Evolutionary conservation across 805 yeast genomes (phyloP).

Genomic region (Metschnikowia kofuensis): DNA sequence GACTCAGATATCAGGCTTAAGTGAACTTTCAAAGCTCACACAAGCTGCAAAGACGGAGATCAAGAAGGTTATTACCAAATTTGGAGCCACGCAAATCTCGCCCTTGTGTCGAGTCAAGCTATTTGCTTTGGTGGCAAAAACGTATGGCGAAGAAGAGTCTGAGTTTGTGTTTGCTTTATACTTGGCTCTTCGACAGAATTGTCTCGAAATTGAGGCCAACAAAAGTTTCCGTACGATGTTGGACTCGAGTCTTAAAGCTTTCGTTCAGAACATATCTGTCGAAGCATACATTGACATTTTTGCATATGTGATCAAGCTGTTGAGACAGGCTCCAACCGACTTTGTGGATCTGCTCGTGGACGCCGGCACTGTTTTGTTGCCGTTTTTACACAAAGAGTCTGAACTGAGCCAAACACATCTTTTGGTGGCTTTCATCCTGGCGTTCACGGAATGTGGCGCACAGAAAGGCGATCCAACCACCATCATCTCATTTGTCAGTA

Average conservation of each 20-base stretch:
- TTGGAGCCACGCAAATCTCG: constrained; percentile 6
- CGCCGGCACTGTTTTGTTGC: constrained; percentile 19
- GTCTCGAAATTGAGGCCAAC: neutral
- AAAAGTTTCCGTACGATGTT: neutral
- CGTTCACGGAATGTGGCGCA: constrained; percentile 15
- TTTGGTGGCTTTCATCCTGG: constrained; percentile 28
- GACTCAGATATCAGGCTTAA: constrained; percentile 4
- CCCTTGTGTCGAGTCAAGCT: constrained; percentile 3
- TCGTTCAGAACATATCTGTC: constrained; percentile 2
- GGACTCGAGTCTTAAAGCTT: constrained; percentile 2
- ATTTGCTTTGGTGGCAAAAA: constrained; percentile 9
- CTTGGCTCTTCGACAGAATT: constrained; percentile 9
- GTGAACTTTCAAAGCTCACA: constrained; percentile 4
- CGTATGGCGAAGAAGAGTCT: constrained; percentile 2
- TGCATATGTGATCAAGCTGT: constrained; percentile 18
- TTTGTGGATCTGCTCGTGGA: constrained; percentile 17
- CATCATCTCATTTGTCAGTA: constrained; percentile 11
- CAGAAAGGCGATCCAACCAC: constrained; percentile 9
- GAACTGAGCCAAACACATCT: constrained; percentile 12
- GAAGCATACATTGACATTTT: constrained; percentile 12
- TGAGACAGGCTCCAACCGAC: constrained; percentile 13
- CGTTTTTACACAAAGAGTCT: constrained; percentile 13
- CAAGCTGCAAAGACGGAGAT: neutral
- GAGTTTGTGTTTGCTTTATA: constrained; percentile 12
- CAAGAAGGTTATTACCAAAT: constrained; percentile 2